phyloP scores from a whole-genome alignment of 768 basidiomycete genomes.

The Lactarius akahatsu region DNA sequence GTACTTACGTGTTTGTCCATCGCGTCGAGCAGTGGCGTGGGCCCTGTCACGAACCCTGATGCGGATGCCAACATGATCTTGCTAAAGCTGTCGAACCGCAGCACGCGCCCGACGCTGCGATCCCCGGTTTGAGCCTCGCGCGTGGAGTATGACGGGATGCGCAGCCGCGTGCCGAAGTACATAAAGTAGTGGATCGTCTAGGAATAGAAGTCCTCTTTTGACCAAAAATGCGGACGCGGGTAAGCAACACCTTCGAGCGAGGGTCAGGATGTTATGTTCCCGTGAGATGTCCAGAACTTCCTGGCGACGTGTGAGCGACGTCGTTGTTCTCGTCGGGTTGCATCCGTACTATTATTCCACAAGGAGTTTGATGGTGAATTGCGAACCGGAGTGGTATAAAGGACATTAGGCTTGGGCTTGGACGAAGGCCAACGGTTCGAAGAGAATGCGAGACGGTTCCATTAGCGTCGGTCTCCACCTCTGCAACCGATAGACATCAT shows the following conservation, averaged over 20 bases:
- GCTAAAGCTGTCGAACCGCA: slow-evolving; percentile 88
- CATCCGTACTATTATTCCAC: slow-evolving; percentile 64
- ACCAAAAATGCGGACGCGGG: not conserved
- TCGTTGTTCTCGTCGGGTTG: slow-evolving; percentile 84
- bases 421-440: slow-evolving; percentile 69
- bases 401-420: slow-evolving; percentile 69
- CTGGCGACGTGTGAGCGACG: slow-evolving; percentile 63
- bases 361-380: slow-evolving; percentile 6
- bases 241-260: slow-evolving; percentile 62
- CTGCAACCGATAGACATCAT: slow-evolving; percentile 39
- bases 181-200: slow-evolving; percentile 78
- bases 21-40: slow-evolving; percentile 59
- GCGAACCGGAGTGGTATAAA: slow-evolving; percentile 76
- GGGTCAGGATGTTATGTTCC: slow-evolving; percentile 73
- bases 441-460: slow-evolving; percentile 65
- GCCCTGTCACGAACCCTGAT: slow-evolving; percentile 79
- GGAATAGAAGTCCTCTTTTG: not conserved
- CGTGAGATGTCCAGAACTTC: slow-evolving; percentile 70
- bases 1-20: slow-evolving; percentile 68
- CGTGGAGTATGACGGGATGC: slow-evolving; percentile 77
- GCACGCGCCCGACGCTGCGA: slow-evolving; percentile 62
- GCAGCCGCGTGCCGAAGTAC: slow-evolving; percentile 64
- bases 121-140: slow-evolving; percentile 50
- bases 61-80: slow-evolving; percentile 80
- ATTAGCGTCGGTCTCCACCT: slow-evolving; percentile 72